These are phyloP conservation scores for Candida sanyaensis DNA, from an alignment of 1,139 yeast species.

Conservation along the genomic window DNA sequence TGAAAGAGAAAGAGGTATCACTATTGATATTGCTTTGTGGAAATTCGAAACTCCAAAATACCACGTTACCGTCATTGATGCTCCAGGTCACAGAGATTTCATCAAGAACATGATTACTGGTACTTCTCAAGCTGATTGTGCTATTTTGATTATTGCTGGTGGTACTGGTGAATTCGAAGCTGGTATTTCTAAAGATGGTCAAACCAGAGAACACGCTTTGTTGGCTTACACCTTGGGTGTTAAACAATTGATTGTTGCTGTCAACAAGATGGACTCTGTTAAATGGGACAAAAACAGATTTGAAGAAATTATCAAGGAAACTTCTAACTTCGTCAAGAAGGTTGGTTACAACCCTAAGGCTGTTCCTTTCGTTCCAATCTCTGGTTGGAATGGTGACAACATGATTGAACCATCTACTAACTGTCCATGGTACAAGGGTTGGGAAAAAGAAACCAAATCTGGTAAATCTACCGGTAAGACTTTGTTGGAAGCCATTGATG, in stretches of 20 bases:
- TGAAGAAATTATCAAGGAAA: constrained; percentile 82
- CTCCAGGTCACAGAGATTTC: constrained; percentile 98
- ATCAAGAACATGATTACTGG: constrained; percentile 94
- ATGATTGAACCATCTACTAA: constrained; percentile 81
- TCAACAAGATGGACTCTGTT: constrained; percentile 94
- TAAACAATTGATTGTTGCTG: constrained; percentile 83
- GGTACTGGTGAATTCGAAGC: constrained; percentile 96
- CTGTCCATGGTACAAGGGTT: constrained; percentile 93
- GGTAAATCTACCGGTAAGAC: constrained; percentile 83
- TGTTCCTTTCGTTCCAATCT: constrained; percentile 90
- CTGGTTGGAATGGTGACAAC: constrained; percentile 96
- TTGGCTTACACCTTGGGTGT: constrained; percentile 92
- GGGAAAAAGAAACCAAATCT: constrained; percentile 83
- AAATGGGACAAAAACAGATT: constrained; percentile 82
- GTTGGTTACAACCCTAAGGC: constrained; percentile 92
- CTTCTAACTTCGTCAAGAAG: constrained; percentile 87
- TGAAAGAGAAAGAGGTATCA: constrained; percentile 97
- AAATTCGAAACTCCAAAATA: constrained; percentile 95
- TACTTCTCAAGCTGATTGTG: constrained; percentile 93
- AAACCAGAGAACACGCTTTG: constrained; percentile 92
- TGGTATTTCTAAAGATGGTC: constrained; percentile 92
- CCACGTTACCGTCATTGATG: constrained; percentile 91
- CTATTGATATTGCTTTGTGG: constrained; percentile 93
- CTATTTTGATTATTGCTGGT: constrained; percentile 86
- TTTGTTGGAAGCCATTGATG: constrained; percentile 83